Evolutionary conservation across 176 grass and related monocot species (phyloP).

Genomic region (Aechmea fasciata): DNA sequence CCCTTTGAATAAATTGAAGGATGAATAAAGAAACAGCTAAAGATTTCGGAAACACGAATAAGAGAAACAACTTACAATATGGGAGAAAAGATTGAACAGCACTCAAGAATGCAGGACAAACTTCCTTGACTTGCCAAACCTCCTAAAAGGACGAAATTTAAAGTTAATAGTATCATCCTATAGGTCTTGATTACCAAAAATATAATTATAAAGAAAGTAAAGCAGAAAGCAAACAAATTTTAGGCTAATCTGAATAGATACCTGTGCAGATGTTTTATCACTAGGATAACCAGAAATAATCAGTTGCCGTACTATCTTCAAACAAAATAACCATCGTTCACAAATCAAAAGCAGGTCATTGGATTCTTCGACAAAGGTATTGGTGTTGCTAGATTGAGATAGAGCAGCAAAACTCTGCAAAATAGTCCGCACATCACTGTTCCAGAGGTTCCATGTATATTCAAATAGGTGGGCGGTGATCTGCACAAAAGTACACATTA

Average conservation of each 20-base stretch:
- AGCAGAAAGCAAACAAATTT: constrained; percentile 10
- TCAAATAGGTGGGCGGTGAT: constrained; percentile 91
- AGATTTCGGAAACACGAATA: constrained; percentile 43
- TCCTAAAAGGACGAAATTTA: constrained; percentile 46
- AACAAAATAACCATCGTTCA: constrained; percentile 78
- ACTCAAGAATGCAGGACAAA: constrained; percentile 81
- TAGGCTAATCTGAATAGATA: constrained; percentile 18
- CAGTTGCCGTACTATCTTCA: constrained; percentile 75
- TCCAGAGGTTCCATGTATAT: constrained; percentile 97
- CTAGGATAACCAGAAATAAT: constrained; percentile 81
- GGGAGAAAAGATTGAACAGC: constrained; percentile 89
- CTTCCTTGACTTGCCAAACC: constrained; percentile 92
- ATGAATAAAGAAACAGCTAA: constrained; percentile 29
- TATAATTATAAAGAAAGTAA: constrained; percentile 18
- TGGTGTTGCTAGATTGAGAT: constrained; percentile 43
- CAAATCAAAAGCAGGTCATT: constrained; percentile 68
- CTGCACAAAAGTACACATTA: constrained; percentile 28
- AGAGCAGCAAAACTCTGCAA: constrained; percentile 86
- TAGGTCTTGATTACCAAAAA: not conserved
- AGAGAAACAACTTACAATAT: constrained; percentile 58
- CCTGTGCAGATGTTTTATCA: constrained; percentile 87
- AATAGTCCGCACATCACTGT: constrained; percentile 75
- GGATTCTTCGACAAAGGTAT: constrained; percentile 63
- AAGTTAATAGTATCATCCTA: constrained; percentile 7
- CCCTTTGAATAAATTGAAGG: not conserved